Evolutionary conservation across 805 yeast species (phyloP).

Genomic region (Blastobotrys chiropterorum): DNA sequence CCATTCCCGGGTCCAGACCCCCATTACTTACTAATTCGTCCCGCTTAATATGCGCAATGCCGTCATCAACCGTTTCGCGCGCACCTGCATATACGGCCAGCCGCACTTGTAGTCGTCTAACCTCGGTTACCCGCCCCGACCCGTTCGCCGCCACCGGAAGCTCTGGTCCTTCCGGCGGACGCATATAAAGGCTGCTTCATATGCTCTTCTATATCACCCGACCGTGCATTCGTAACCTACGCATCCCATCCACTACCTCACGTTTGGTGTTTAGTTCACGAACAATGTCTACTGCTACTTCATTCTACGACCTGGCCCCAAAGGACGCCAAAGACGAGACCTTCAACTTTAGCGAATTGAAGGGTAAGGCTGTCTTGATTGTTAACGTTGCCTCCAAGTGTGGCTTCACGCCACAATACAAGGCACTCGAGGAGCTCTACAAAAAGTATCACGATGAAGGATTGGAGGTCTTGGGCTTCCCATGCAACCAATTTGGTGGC

Average conservation of each 20-base stretch:
- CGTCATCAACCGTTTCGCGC: no score
- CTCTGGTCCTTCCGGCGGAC: no score
- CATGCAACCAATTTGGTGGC: conserved; percentile 86
- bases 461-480: conserved; percentile 71
- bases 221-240: background rate
- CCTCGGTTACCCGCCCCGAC: no score
- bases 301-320: conserved; percentile 65
- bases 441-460: conserved; percentile 58
- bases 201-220: background rate
- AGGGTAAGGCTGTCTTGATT: conserved; percentile 75
- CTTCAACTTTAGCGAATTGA: conserved; percentile 52
- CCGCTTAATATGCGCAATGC: background rate
- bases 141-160: no score
- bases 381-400: conserved; percentile 90
- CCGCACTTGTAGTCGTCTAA: no score
- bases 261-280: background rate
- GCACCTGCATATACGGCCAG: no score
- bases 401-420: conserved; percentile 70
- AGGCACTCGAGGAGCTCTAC: conserved; percentile 63
- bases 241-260: background rate
- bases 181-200: background rate
- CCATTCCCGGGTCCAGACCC: background rate
- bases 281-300: conserved; percentile 28
- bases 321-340: conserved; percentile 52
- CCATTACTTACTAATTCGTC: background rate